Percentiles rank a stretch among this genome's conserved stretches.
Conservation (phyloP, 768 basidiomycete genomes). For the Panus rudis region DNA sequence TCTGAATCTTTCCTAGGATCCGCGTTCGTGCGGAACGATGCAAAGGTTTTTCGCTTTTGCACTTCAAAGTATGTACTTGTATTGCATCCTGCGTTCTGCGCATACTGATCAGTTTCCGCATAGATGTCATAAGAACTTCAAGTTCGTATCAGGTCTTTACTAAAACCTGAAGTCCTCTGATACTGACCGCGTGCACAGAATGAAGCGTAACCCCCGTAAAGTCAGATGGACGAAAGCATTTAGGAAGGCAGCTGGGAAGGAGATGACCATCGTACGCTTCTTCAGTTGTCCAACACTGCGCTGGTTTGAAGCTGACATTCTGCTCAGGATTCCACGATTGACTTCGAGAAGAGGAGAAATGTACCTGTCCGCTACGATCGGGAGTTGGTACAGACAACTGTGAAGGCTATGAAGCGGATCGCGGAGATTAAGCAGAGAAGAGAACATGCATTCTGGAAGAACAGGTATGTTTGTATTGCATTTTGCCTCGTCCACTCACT, state of each 20-base stretch:
- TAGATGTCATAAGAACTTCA: conserved; percentile 99
- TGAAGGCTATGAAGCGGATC: conserved; percentile 94
- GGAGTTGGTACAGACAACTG: conserved; percentile 84
- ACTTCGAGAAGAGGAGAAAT: conserved; percentile 98
- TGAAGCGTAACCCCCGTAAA: conserved; percentile 99
- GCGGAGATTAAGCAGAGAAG: conserved; percentile 86
- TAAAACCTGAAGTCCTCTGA: background rate
- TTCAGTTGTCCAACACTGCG: conserved; percentile 1
- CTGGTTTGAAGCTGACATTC: conserved; percentile 1
- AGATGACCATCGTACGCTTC: conserved; percentile 89
- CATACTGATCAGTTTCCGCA: conserved; percentile 10
- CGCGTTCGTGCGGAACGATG: conserved; percentile 96
- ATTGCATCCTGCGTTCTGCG: background rate
- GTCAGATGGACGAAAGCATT: conserved; percentile 99
- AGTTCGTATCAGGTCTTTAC: conserved; percentile 41
- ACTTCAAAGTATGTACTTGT: conserved; percentile 79
- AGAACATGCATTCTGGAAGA: conserved; percentile 95
- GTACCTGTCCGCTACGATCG: conserved; percentile 96
- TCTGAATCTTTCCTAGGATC: conserved; percentile 42
- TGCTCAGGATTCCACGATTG: conserved; percentile 88
- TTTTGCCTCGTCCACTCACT: background rate
- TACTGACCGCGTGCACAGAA: conserved; percentile 39
- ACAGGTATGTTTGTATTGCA: conserved; percentile 44
- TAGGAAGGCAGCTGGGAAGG: conserved; percentile 96
- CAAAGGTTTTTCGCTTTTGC: conserved; percentile 97